A percentile compares a stretch with the other conserved stretches of the same genome.
These are phyloP conservation scores for Nicotiana tabacum DNA, from an alignment of 257 asterid species.

Conservation along the genomic window DNA sequence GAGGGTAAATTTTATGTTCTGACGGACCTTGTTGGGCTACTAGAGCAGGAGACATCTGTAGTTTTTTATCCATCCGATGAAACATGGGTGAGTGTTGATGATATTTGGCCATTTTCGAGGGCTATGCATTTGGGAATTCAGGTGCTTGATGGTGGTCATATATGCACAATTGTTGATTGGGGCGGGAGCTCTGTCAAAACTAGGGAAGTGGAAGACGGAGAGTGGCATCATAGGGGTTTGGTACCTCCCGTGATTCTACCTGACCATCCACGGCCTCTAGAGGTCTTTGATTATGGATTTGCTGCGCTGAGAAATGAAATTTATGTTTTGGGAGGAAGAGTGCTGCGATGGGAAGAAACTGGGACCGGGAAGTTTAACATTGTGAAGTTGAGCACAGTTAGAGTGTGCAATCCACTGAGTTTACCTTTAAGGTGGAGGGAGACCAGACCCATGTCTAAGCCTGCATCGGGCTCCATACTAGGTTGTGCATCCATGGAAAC, in stretches of 20 bases:
- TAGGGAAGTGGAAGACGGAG: background rate
- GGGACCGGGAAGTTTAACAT: slow-evolving; percentile 8
- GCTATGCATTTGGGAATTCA: slow-evolving; percentile 14
- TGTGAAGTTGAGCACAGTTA: slow-evolving; percentile 6
- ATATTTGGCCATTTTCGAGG: slow-evolving; percentile 8
- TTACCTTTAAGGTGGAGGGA: slow-evolving; percentile 11
- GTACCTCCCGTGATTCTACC: slow-evolving; percentile 12
- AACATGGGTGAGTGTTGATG: background rate
- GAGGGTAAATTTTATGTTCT: slow-evolving; percentile 4
- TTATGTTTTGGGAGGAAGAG: slow-evolving; percentile 14
- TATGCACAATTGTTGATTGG: slow-evolving; percentile 12
- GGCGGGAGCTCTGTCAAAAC: slow-evolving; percentile 12
- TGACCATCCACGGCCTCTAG: slow-evolving; percentile 12
- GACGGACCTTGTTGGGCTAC: slow-evolving; percentile 11
- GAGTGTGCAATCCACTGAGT: slow-evolving; percentile 2
- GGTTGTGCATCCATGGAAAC: slow-evolving; percentile 7
- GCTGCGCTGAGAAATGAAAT: slow-evolving; percentile 8
- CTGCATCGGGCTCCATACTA: slow-evolving; percentile 9
- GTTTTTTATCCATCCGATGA: background rate
- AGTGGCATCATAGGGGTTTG: slow-evolving; percentile 9
- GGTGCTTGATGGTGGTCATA: slow-evolving; percentile 15
- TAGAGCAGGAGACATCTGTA: slow-evolving; percentile 6
- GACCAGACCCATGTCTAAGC: slow-evolving; percentile 9
- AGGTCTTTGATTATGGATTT: slow-evolving; percentile 14
- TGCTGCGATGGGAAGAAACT: slow-evolving; percentile 8